Percentiles rank a stretch among this genome's conserved stretches.
phyloP scores from a whole-genome alignment of 176 grass and related monocot genomes.

The Hsuehochloa calcarea region DNA sequence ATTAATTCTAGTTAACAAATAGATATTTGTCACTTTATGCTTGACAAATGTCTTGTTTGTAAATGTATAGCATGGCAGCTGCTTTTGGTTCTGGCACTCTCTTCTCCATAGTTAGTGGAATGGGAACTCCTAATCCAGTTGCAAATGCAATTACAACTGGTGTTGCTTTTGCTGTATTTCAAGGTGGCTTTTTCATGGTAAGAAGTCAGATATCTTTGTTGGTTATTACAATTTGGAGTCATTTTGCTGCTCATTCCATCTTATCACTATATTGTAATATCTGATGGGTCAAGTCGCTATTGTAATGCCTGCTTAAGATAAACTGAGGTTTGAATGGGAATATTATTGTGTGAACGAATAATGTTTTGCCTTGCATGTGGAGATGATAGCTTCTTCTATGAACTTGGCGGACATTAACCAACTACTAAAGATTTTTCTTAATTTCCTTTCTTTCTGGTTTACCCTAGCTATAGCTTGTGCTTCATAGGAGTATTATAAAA shows the following conservation, averaged over 20 bases:
- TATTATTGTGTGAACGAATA: neutral
- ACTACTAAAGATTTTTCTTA: neutral
- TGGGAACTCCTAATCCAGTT: slow-evolving; percentile 69
- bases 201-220: slow-evolving; percentile 10
- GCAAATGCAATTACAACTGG: slow-evolving; percentile 53
- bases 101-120: slow-evolving; percentile 90
- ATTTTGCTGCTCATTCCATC: neutral
- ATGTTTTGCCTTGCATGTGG: neutral
- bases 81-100: slow-evolving; percentile 92
- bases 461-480: neutral
- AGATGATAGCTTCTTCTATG: neutral
- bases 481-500: neutral
- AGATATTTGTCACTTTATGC: neutral
- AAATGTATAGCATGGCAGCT: slow-evolving; percentile 68
- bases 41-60: slow-evolving; percentile 36
- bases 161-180: slow-evolving; percentile 84
- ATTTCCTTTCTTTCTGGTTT: neutral
- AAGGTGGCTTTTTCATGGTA: slow-evolving; percentile 92
- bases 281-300: neutral
- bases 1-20: slow-evolving; percentile 1
- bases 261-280: neutral
- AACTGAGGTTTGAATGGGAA: neutral
- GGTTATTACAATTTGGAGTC: neutral
- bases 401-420: neutral
- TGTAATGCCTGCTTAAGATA: neutral